These are phyloP conservation scores for Pseudogymnoascus sp. DNA, from an alignment of 2,329 filamentous ascomycete genomes.

Conservation along the genomic window DNA sequence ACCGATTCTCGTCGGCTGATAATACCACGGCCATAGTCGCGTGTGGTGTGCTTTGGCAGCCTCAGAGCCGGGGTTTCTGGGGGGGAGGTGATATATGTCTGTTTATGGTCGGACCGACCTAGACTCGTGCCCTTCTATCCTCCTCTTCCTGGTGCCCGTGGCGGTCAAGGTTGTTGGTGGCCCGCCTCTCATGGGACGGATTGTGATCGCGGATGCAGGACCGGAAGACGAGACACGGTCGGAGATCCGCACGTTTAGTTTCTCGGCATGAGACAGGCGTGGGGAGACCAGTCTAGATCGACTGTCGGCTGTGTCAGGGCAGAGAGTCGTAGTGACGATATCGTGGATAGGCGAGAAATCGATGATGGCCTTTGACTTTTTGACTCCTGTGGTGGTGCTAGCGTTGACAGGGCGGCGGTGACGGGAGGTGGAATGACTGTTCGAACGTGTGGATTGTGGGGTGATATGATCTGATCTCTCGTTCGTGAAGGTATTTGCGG, in stretches of 20 bases:
- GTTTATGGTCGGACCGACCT: neutral
- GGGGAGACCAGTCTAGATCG: neutral
- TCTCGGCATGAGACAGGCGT: neutral
- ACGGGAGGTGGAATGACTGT: neutral
- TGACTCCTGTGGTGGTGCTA: neutral
- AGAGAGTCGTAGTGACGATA: neutral
- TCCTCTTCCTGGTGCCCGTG: neutral
- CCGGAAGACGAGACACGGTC: neutral
- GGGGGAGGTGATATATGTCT: neutral
- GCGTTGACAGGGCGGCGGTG: neutral
- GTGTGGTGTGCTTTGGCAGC: neutral
- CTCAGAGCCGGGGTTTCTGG: neutral
- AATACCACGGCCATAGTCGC: conserved; percentile 27
- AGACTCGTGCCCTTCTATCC: neutral
- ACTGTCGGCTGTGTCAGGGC: neutral
- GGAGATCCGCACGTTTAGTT: neutral
- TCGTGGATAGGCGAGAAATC: neutral
- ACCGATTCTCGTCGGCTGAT: conserved; percentile 45
- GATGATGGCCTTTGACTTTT: neutral
- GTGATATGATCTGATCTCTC: neutral
- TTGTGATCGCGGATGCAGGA: neutral
- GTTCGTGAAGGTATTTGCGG: neutral
- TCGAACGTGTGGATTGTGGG: neutral
- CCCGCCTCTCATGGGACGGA: neutral
- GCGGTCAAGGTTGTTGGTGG: neutral